Evolutionary conservation across 345 rosid species (phyloP), one percentile per base, ranked within the genome.

Genomic region (Linum trigynum): DNA sequence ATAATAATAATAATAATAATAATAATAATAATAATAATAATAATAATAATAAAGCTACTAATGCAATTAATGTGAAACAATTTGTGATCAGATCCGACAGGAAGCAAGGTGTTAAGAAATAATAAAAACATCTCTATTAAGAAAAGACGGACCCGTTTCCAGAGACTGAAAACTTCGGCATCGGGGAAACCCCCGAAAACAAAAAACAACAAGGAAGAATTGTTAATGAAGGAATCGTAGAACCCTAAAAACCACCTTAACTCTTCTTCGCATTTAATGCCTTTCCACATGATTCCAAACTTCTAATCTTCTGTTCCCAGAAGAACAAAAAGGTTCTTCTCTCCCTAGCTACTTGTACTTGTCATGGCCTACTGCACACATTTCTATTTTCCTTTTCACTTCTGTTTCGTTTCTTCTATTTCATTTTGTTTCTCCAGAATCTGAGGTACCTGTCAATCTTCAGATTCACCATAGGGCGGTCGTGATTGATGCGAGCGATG

Each of bases 201-300:
- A 69, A 65, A 73, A 66, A 71, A 72, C 7, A 45, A n/a, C 72
- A 61, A 69, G 7, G 8, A 38, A 0, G 2, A 2, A 7, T 61
- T 8, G 7, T n/a, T n/a, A 7, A 61, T 61, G n/a, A 61, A 37
- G 62, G 74, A 64, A 66, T n/a, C 69, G 72, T 57, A 70, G 62
- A 79, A 64, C 77, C 71, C 83, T 69, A 80, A 77, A 74, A 74
- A 74, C 78, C 38, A 62, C 71, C 74, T 71, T 37, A n/a, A 69
- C 78, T 63, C 74, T 71, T 69, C 6, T 11, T 43, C 50, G 78
- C 85, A 81, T 83, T 87, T 67, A 87, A 87, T 85, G 94, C 50
- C 55, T 45, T 43, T 72, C 74, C 86, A 85, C 84, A 80, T 80
- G 85, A 81, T 77, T 81, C 85, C 84, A 83, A 76, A 80, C 80